Evolutionary conservation across 257 asterid species (phyloP), one percentile per base, ranked within the genome.

Genomic region (Anisodus acutangulus): DNA sequence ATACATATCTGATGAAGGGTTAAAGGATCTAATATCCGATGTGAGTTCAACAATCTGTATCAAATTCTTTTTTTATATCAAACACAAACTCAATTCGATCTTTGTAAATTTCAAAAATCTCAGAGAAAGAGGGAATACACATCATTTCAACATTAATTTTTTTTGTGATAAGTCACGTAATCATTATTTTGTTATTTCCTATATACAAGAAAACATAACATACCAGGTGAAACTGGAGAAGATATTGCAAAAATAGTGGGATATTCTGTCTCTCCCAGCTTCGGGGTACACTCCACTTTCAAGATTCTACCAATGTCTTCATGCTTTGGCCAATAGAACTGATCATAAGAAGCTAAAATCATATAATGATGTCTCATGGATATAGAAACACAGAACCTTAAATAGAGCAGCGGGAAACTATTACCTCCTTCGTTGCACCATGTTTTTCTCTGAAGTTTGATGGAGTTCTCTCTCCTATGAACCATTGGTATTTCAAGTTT

Each of bases 261-360:
- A 88, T 90, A 91, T 84, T 86, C 93, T 67, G 83, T 88, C 85
- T 93, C 98, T 85, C 91, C 97, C 85, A 93, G 88, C 67, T 90
- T 76, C 6, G 98, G 95, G 54, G 91, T 92, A 83, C 99, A 94
- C 92, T 95, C 98, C 82, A 95, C 97, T 90, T 93, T 97, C 91
- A 97, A 87, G 85, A 91, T 85, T 88, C 93, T 91, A 82, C 93
- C 90, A 81, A 95, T 84, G 86, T 95, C 97, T 58, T 89, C 93
- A 79, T 70, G 92, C 86, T 91, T 94, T 82, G 99, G 98, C 87
- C 92, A 90, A 91, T 95, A 97, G 66, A 90, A 86, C 99, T 96
- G 87, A 82, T 60, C 79, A 43, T 84, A 54, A 39, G 72, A 63
- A 47, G 26, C 19, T 69, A 79, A 39, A 53, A 35, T 37, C 63